Evolutionary conservation across 192 early-diverging fungal genomes (phyloP).

Genomic region (Funneliformis mosseae): DNA sequence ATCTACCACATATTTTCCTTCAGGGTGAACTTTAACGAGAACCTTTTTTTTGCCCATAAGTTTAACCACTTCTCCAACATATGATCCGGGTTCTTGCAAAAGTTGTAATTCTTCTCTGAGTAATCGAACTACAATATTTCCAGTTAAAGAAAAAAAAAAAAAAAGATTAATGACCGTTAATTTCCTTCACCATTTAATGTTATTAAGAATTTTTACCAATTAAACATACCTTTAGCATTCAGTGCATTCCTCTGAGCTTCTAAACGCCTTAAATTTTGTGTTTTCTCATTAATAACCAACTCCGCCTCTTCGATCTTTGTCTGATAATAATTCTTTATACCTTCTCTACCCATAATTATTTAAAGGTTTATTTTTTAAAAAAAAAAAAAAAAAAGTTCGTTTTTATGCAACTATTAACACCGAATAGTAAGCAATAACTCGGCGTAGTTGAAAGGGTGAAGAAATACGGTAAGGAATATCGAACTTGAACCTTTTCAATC

Average conservation of each 20-base stretch:
- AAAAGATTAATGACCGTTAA: background rate
- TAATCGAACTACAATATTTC: slow-evolving; percentile 72
- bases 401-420: background rate
- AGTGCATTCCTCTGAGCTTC: slow-evolving; percentile 98
- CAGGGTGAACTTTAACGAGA: slow-evolving; percentile 88
- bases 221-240: slow-evolving; percentile 82
- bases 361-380: background rate
- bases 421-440: no score
- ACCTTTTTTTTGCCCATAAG: slow-evolving; percentile 98
- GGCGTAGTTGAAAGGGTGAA: no score
- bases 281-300: slow-evolving; percentile 82
- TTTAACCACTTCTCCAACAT: slow-evolving; percentile 97
- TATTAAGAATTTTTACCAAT: background rate
- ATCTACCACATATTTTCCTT: slow-evolving; percentile 98
- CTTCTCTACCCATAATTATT: slow-evolving; percentile 52
- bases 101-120: slow-evolving; percentile 95
- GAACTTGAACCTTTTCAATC: no score
- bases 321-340: slow-evolving; percentile 74
- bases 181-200: background rate
- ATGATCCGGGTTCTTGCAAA: slow-evolving; percentile 94
- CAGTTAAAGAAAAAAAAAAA: slow-evolving; percentile 11
- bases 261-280: slow-evolving; percentile 94
- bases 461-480: no score
- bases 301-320: slow-evolving; percentile 88
- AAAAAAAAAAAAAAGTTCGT: background rate